Conservation (phyloP, 352 stramenopile genomes). For the Aphanomyces euteiches region DNA sequence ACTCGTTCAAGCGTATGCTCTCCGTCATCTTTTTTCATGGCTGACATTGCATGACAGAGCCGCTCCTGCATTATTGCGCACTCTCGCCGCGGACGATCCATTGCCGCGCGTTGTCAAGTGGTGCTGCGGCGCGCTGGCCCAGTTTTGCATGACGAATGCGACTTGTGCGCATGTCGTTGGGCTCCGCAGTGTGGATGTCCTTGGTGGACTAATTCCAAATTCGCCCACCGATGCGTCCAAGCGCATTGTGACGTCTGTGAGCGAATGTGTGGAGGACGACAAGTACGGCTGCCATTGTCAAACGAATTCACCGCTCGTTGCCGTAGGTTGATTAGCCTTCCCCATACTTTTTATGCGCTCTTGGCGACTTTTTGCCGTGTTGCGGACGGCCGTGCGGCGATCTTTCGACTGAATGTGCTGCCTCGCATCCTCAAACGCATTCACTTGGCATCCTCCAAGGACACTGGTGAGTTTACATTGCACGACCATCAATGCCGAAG, state of each 20-base stretch:
- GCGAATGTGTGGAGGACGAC: slow-evolving; percentile 13
- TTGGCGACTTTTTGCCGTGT: slow-evolving; percentile 61
- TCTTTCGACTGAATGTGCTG: slow-evolving; percentile 61
- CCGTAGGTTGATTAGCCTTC: slow-evolving; percentile 44
- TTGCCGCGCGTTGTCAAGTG: slow-evolving; percentile 36
- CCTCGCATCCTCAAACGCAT: slow-evolving; percentile 68
- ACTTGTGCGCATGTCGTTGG: slow-evolving; percentile 45
- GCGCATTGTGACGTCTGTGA: background rate
- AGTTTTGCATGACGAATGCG: slow-evolving; percentile 55
- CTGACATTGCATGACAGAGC: background rate
- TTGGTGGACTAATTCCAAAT: slow-evolving; percentile 14
- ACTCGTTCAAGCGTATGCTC: background rate
- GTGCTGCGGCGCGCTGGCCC: slow-evolving; percentile 58
- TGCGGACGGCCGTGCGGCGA: slow-evolving; percentile 46
- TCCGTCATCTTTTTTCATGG: background rate
- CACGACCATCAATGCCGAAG: slow-evolving; percentile 26
- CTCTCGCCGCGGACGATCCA: slow-evolving; percentile 21
- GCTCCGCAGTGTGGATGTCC: slow-evolving; percentile 52
- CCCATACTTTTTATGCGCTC: slow-evolving; percentile 59
- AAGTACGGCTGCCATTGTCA: background rate
- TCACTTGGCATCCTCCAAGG: slow-evolving; percentile 36
- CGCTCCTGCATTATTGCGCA: slow-evolving; percentile 3
- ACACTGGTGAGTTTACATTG: background rate
- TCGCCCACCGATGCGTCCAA: slow-evolving; percentile 6
- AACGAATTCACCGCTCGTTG: background rate